These are phyloP conservation scores for Phytopythium cucurbitacearum DNA, from an alignment of 352 stramenopile species.

Conservation along the genomic window DNA sequence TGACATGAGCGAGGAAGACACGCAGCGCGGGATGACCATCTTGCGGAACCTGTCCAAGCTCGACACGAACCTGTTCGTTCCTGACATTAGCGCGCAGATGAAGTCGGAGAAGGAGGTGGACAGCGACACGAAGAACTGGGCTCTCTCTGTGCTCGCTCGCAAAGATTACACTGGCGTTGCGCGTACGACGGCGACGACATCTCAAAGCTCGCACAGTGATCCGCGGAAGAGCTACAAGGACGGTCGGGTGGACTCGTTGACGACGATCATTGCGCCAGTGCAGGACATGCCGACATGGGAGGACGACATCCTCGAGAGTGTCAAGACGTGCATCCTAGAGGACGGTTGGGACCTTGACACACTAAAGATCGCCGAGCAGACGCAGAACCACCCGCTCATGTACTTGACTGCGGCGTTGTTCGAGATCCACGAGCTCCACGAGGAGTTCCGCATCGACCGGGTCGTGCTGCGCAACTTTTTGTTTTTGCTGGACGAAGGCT, in stretches of 20 bases:
- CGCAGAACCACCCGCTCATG: constrained; percentile 62
- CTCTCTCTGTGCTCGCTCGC: constrained; percentile 60
- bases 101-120: constrained; percentile 77
- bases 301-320: constrained; percentile 34
- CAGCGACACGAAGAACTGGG: constrained; percentile 82
- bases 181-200: constrained; percentile 48
- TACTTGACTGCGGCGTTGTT: constrained; percentile 80
- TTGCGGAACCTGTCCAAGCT: constrained; percentile 64
- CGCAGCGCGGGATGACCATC: constrained; percentile 56
- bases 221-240: constrained; percentile 53
- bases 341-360: constrained; percentile 75
- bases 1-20: constrained; percentile 56
- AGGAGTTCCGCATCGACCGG: constrained; percentile 70
- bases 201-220: constrained; percentile 63
- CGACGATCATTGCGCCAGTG: constrained; percentile 32
- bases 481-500: constrained; percentile 72
- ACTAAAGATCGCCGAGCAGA: constrained; percentile 62
- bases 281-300: constrained; percentile 57
- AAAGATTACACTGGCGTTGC: constrained; percentile 68
- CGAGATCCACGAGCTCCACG: constrained; percentile 73
- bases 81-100: constrained; percentile 78
- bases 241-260: constrained; percentile 17
- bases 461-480: constrained; percentile 76
- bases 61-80: constrained; percentile 80
- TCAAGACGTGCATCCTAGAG: constrained; percentile 52